Conservation (phyloP, 2,329 filamentous ascomycete genomes). For the Fonsecaea monophora region DNA sequence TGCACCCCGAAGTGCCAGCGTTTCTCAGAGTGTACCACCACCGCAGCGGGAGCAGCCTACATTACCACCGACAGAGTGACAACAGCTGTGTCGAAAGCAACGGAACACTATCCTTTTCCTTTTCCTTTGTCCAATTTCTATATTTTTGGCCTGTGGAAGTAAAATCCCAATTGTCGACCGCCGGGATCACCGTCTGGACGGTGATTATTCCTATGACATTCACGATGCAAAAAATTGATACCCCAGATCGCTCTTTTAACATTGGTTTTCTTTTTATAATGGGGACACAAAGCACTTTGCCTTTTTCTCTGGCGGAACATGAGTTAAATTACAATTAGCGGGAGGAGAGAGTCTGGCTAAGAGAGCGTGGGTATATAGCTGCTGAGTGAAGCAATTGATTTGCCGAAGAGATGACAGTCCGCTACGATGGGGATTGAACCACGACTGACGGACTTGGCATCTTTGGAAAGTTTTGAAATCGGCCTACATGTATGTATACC, state of each 20-base stretch:
- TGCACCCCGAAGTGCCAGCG: constrained; percentile 26
- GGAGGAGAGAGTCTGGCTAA: background rate
- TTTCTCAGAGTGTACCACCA: constrained; percentile 21
- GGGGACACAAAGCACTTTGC: constrained; percentile 2
- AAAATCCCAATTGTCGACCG: constrained; percentile 5
- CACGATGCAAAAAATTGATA: constrained; percentile 29
- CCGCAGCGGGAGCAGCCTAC: constrained; percentile 20
- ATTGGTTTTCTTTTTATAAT: constrained; percentile 7
- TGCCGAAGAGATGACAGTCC: constrained; percentile 19
- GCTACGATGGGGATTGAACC: constrained; percentile 4
- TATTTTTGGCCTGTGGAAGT: constrained; percentile 17
- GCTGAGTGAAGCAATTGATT: constrained; percentile 24
- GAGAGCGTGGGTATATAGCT: constrained; percentile 23
- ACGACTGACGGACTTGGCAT: constrained; percentile 17
- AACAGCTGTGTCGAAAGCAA: constrained; percentile 1
- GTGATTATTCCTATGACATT: constrained; percentile 25
- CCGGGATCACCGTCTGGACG: constrained; percentile 7
- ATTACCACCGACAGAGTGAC: constrained; percentile 8
- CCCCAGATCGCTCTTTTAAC: constrained; percentile 31
- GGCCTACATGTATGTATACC: constrained; percentile 12
- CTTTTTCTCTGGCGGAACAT: constrained; percentile 2
- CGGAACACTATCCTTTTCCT: constrained; percentile 4
- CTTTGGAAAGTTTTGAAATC: constrained; percentile 13
- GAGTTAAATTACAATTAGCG: constrained; percentile 15
- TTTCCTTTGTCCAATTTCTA: constrained; percentile 28